These are phyloP conservation scores for Coniella lustricola DNA, from an alignment of 2,329 filamentous ascomycete genomes.

Conservation along the genomic window DNA sequence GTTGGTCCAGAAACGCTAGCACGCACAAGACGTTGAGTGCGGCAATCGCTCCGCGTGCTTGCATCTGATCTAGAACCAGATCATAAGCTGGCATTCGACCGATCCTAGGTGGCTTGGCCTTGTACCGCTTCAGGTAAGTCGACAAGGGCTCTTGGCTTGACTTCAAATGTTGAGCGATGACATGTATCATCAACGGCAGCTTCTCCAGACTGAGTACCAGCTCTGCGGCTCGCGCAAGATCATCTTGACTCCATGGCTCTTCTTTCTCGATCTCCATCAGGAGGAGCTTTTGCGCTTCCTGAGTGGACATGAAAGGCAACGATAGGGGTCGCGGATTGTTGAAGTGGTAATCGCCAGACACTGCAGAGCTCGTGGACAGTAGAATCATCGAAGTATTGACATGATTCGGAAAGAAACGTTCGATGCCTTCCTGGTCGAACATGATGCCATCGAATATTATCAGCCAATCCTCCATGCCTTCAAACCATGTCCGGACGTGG, in stretches of 20 bases:
- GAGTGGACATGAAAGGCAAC: conserved; percentile 45
- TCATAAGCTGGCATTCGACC: conserved; percentile 41
- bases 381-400: conserved; percentile 59
- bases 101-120: conserved; percentile 44
- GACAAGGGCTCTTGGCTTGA: conserved; percentile 54
- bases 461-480: conserved; percentile 55
- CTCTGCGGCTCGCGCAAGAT: conserved; percentile 50
- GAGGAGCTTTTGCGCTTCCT: conserved; percentile 54
- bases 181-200: conserved; percentile 61
- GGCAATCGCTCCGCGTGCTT: conserved; percentile 38
- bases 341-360: conserved; percentile 47
- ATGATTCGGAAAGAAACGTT: conserved; percentile 57
- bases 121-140: conserved; percentile 52
- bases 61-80: conserved; percentile 42
- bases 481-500: conserved; percentile 55
- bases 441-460: conserved; percentile 61
- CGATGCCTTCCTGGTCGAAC: conserved; percentile 52
- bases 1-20: conserved; percentile 57
- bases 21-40: conserved; percentile 60
- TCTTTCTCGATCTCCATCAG: conserved; percentile 56
- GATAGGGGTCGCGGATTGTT: conserved; percentile 52
- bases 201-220: conserved; percentile 57
- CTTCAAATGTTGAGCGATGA: conserved; percentile 55
- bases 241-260: conserved; percentile 45
- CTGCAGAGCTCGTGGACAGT: conserved; percentile 56